Conservation (phyloP, 352 stramenopile genomes). For the Phytophthora litchii region DNA sequence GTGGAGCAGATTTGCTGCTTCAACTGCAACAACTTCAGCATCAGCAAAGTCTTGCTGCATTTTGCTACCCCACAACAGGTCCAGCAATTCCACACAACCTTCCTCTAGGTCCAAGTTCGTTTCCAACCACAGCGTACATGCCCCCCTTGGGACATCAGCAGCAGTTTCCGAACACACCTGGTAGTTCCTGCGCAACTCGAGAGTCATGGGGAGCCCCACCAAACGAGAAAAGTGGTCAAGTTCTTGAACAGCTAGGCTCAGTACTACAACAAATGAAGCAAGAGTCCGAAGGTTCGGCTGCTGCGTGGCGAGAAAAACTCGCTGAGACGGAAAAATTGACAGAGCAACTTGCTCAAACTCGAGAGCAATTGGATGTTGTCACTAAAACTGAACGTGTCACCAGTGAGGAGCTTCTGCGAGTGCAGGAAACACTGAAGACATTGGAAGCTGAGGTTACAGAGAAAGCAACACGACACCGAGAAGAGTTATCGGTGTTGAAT, state of each 20-base stretch:
- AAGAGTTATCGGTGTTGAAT: conserved; percentile 68
- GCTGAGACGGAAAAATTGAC: conserved; percentile 59
- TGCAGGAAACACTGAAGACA: conserved; percentile 43
- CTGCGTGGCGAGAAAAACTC: conserved; percentile 68
- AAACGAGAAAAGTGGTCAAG: conserved; percentile 65
- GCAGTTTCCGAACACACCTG: conserved; percentile 20
- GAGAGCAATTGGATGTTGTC: conserved; percentile 41
- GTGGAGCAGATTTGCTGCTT: conserved; percentile 43
- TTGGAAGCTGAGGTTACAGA: conserved; percentile 38
- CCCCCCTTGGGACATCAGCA: conserved; percentile 18
- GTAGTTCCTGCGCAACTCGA: conserved; percentile 22
- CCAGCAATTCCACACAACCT: conserved; percentile 26
- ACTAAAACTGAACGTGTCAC: conserved; percentile 44
- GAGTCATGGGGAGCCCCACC: conserved; percentile 22
- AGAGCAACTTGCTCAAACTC: conserved; percentile 36
- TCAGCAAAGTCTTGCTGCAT: conserved; percentile 42
- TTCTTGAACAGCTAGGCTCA: conserved; percentile 67
- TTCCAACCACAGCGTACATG: conserved; percentile 17
- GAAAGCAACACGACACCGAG: conserved; percentile 42
- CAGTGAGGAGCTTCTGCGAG: conserved; percentile 39
- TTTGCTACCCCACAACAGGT: conserved; percentile 36
- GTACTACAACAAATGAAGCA: conserved; percentile 81
- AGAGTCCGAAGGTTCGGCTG: conserved; percentile 61
- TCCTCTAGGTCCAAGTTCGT: conserved; percentile 20
- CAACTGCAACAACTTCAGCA: conserved; percentile 58